phyloP scores from a whole-genome alignment of 2,329 filamentous ascomycete species.

The Talaromyces sp. region DNA sequence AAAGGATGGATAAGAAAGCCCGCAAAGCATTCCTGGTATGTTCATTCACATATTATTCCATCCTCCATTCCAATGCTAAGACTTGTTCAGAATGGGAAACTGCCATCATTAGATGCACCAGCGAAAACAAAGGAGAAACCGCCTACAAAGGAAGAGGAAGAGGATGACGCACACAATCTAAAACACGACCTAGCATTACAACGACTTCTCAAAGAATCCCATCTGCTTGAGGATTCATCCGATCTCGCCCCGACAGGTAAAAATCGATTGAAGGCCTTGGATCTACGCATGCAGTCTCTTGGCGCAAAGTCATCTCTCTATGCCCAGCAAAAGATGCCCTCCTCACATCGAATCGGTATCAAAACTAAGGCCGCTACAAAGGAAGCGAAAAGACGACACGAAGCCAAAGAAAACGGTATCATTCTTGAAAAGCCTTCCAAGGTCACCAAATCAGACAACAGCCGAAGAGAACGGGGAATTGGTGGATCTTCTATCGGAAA shows the following conservation, averaged over 20 bases:
- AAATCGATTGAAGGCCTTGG: constrained; percentile 77
- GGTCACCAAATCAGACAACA: constrained; percentile 33
- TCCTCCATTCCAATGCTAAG: background rate
- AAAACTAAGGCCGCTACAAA: constrained; percentile 63
- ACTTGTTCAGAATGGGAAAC: constrained; percentile 46
- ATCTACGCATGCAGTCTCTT: constrained; percentile 79
- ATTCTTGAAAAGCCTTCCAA: constrained; percentile 69
- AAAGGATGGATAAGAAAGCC: constrained; percentile 66
- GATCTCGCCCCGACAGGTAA: constrained; percentile 65
- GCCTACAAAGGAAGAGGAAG: constrained; percentile 53
- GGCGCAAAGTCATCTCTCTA: constrained; percentile 77
- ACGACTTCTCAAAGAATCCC: constrained; percentile 85
- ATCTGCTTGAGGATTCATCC: constrained; percentile 70
- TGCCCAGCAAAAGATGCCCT: constrained; percentile 84
- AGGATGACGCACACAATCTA: constrained; percentile 67
- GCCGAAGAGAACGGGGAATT: constrained; percentile 63
- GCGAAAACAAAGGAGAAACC: constrained; percentile 24
- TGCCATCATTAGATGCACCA: constrained; percentile 41
- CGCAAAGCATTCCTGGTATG: constrained; percentile 77
- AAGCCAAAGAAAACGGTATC: constrained; percentile 88
- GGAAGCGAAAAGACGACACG: constrained; percentile 71
- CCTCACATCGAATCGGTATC: constrained; percentile 85
- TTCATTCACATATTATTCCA: background rate
- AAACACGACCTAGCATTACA: constrained; percentile 93
- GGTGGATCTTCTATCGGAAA: constrained; percentile 79